Evolutionary conservation across 495 filamentous ascomycete genomes (phyloP).

Genomic region (Aspergillus ostianus): DNA sequence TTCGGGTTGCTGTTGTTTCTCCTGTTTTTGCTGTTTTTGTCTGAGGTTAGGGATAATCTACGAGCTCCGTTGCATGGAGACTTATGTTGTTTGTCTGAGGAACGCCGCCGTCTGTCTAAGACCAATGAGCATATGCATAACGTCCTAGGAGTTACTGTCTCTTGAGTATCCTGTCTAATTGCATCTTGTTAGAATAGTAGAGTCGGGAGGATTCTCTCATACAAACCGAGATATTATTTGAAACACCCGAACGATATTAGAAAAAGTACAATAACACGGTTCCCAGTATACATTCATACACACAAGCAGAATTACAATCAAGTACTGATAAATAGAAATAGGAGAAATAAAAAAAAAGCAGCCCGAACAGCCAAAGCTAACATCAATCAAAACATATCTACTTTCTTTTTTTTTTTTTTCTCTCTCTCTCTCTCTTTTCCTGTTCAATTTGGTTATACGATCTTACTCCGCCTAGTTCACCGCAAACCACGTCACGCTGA

Average conservation of each 20-base stretch:
- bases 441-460: background rate
- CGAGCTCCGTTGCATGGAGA: background rate
- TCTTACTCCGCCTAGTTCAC: conserved; percentile 29
- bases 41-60: background rate
- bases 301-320: no score
- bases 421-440: no score
- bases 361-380: background rate
- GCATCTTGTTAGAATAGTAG: no score
- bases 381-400: background rate
- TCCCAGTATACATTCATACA: background rate
- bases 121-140: background rate
- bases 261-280: background rate
- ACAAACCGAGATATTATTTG: no score
- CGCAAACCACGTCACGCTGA: conserved; percentile 86
- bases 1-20: conserved; percentile 11
- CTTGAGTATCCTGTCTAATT: no score
- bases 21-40: background rate
- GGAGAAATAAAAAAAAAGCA: background rate
- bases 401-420: conserved; percentile 2
- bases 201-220: no score
- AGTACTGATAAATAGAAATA: background rate
- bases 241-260: background rate
- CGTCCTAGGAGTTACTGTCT: no score
- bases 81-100: background rate
- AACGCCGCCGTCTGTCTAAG: background rate